Conservation (phyloP, 1,284 basidiomycete genomes). For the Lignosus rhinocerotis region DNA sequence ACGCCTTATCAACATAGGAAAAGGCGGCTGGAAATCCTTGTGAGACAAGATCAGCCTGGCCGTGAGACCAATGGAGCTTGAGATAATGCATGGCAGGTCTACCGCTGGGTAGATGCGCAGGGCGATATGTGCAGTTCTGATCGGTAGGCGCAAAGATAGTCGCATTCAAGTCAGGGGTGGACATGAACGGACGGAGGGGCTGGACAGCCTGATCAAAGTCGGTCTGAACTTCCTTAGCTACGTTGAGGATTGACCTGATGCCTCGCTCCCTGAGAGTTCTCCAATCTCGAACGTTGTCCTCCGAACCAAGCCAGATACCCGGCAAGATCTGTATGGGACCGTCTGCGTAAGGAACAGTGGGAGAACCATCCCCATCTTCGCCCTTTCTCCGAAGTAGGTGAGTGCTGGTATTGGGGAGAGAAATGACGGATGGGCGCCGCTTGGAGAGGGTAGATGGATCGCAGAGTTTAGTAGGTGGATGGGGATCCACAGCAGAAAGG, state of each 20-base stretch:
- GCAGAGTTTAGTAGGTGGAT: slow-evolving; percentile 24
- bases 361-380: slow-evolving; percentile 55
- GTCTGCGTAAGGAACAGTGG: slow-evolving; percentile 72
- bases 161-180: slow-evolving; percentile 63
- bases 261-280: slow-evolving; percentile 66
- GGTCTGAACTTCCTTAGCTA: slow-evolving; percentile 89
- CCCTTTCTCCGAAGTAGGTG: slow-evolving; percentile 62
- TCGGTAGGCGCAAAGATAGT: slow-evolving; percentile 31
- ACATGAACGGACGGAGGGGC: slow-evolving; percentile 58
- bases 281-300: slow-evolving; percentile 89
- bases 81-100: slow-evolving; percentile 86
- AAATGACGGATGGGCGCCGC: slow-evolving; percentile 64
- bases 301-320: slow-evolving; percentile 89
- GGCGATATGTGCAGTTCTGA: slow-evolving; percentile 55
- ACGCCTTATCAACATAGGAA: slow-evolving; percentile 77
- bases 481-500: slow-evolving; percentile 31
- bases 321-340: slow-evolving; percentile 91
- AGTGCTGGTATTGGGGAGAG: slow-evolving; percentile 53
- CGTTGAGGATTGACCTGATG: slow-evolving; percentile 87
- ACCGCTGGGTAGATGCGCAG: slow-evolving; percentile 61
- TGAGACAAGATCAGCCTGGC: slow-evolving; percentile 83
- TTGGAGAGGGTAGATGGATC: slow-evolving; percentile 35
- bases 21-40: slow-evolving; percentile 79
- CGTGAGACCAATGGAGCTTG: slow-evolving; percentile 94
- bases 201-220: slow-evolving; percentile 62